Evolutionary conservation across 768 basidiomycete genomes (phyloP).

Genomic region (Macrocybe gigantea): DNA sequence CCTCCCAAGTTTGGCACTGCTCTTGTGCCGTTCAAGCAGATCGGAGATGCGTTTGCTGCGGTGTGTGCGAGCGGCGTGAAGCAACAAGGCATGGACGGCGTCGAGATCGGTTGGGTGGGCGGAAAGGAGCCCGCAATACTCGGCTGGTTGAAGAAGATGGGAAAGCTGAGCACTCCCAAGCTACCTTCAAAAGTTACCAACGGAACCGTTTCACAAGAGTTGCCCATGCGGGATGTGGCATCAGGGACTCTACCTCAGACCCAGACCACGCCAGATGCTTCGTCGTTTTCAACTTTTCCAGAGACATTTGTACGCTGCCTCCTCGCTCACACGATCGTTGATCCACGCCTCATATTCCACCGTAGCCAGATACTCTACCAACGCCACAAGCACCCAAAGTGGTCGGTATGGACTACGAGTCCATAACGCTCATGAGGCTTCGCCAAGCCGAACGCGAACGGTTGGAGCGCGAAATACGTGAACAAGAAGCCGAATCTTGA

Average conservation of each 20-base stretch:
- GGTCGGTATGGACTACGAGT: constrained; percentile 65
- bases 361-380: constrained; percentile 23
- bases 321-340: not conserved
- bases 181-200: no score
- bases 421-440: constrained; percentile 72
- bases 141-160: constrained; percentile 67
- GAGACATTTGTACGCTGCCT: constrained; percentile 40
- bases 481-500: constrained; percentile 44
- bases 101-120: constrained; percentile 72
- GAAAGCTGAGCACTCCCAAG: constrained; percentile 42
- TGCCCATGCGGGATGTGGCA: no score
- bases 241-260: constrained; percentile 18
- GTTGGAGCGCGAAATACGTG: constrained; percentile 71
- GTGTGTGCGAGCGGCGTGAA: constrained; percentile 54
- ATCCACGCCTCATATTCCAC: constrained; percentile 5
- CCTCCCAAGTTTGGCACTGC: constrained; percentile 66
- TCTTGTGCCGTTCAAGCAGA: constrained; percentile 69
- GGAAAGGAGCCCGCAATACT: constrained; percentile 71
- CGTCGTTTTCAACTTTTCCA: constrained; percentile 60
- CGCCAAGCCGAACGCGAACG: constrained; percentile 76
- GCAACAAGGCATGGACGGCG: constrained; percentile 47
- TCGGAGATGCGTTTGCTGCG: constrained; percentile 71
- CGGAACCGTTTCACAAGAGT: no score
- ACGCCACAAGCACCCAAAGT: constrained; percentile 12
- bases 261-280: constrained; percentile 18